Evolutionary conservation across 2,329 filamentous ascomycete species (phyloP), one percentile per base, ranked within the genome.

Genomic region (Fusarium anguioides): DNA sequence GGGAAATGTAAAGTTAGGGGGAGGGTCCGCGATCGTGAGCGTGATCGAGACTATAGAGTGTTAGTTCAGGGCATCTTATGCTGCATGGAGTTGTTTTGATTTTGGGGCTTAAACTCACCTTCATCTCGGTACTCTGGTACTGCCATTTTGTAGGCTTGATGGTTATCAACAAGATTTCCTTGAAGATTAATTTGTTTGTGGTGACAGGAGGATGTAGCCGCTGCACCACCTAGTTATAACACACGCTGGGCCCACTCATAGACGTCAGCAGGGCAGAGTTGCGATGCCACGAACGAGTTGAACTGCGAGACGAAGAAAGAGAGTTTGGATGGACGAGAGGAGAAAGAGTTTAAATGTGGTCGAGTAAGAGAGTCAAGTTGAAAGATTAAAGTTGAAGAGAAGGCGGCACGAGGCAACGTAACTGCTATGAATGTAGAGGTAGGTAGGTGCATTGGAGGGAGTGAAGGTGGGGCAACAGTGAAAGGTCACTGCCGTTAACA

Each of bases 1-100:
- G 23, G 68, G 70, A 49, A 74, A 74, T 8, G 54, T n/a, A 29
- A 72, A 66, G 4, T 58, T 54, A 1, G 68, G 26, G 3, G 62
- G 55, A 6, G 72, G 58, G 8, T 76, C 56, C 27, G 74, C 27
- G 42, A 64, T 68, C 29, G 64, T 72, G 29, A 79, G 68, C 15
- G 69, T 69, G 56, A 80, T 71, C 50, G 78, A 60, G 36, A 74
- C 78, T 80, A 45, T 20, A 10, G 33, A 54, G 35, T 35, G 60
- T 71, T 47, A 75, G 52, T 40, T 24, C 21, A 56, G n/a, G 35
- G 23, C 11, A 18, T 18, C 26, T 17, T n/a, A 31, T 18, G 10
- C 20, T 4, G 18, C 26, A 10, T 33, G 44, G 12, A 36, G 20
- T 15, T 12, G 9, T 45, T 40, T 20, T 18, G 20, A 15, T 20